These are phyloP conservation scores for Chromera velia DNA, from an alignment of 73 alveolate species.

Conservation along the genomic window DNA sequence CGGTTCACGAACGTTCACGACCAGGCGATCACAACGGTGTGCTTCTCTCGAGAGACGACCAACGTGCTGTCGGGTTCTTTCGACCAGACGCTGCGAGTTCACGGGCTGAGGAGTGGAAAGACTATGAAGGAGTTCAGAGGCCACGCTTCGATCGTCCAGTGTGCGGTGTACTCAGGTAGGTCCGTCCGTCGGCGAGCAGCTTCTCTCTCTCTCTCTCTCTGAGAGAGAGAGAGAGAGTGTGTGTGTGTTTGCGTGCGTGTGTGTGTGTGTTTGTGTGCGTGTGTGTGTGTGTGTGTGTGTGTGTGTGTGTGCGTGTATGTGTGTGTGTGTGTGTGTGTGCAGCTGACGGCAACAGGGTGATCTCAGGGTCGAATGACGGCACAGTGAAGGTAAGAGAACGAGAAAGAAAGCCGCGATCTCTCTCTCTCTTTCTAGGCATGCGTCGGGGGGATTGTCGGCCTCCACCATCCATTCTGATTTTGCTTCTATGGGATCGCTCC, in stretches of 20 bases:
- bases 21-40: slow-evolving; percentile 35
- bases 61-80: slow-evolving; percentile 49
- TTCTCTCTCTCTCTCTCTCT: too few species aligned
- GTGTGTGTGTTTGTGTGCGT: too few species aligned
- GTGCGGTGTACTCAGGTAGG: slow-evolving; percentile 18
- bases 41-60: slow-evolving; percentile 40
- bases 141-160: slow-evolving; percentile 41
- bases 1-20: slow-evolving; percentile 44
- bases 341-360: slow-evolving; percentile 7
- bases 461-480: too few species aligned
- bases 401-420: neutral
- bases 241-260: too few species aligned
- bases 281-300: too few species aligned
- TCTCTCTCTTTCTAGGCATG: neutral
- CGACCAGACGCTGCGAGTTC: slow-evolving; percentile 47
- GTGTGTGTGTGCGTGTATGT: too few species aligned
- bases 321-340: too few species aligned
- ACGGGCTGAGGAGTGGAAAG: slow-evolving; percentile 52
- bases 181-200: too few species aligned
- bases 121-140: slow-evolving; percentile 49
- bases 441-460: too few species aligned
- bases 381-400: neutral
- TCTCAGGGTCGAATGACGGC: neutral
- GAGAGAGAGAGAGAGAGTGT: too few species aligned
- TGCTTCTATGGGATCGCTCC: too few species aligned